These are phyloP conservation scores for Posidonia oceanica DNA, from an alignment of 116 monocot species.

Conservation along the genomic window DNA sequence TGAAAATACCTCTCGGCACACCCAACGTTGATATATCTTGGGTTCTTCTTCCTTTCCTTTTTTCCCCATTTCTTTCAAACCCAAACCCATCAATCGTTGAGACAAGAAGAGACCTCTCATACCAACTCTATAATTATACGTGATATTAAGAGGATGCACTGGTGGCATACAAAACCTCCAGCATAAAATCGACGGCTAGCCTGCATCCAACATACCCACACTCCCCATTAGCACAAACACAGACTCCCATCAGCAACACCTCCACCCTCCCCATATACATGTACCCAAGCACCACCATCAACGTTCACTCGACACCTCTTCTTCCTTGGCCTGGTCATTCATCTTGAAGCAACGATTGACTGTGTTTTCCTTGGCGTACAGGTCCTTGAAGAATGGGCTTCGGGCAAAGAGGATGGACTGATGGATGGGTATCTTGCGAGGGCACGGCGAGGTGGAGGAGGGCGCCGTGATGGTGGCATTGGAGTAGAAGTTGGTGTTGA, in stretches of 20 bases:
- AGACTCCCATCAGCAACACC: conserved; percentile 23
- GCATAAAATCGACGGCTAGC: conserved; percentile 54
- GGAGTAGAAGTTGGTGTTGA: conserved; percentile 39
- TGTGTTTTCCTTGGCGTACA: conserved; percentile 19
- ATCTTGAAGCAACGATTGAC: conserved; percentile 16
- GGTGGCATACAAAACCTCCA: conserved; percentile 47
- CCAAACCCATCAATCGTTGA: too few relatives aligned
- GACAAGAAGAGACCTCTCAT: too few relatives aligned
- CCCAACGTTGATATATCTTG: too few relatives aligned
- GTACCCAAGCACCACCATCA: conserved; percentile 42
- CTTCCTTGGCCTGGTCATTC: conserved; percentile 20
- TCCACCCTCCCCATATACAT: conserved; percentile 52
- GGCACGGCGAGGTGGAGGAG: conserved; percentile 7
- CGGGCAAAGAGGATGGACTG: conserved; percentile 64
- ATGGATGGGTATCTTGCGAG: conserved; percentile 37
- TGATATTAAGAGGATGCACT: too few relatives aligned
- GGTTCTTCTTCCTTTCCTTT: too few relatives aligned
- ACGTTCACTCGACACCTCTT: conserved; percentile 37
- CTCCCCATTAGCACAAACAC: conserved; percentile 47
- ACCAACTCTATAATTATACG: too few relatives aligned
- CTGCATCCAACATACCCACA: conserved; percentile 51
- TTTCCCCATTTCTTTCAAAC: too few relatives aligned
- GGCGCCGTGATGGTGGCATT: conserved; percentile 32
- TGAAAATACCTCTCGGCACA: too few relatives aligned
- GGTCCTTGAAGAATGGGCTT: conserved; percentile 57